phyloP scores from a whole-genome alignment of 2,329 filamentous ascomycete species.

The Chaetomium sp. region DNA sequence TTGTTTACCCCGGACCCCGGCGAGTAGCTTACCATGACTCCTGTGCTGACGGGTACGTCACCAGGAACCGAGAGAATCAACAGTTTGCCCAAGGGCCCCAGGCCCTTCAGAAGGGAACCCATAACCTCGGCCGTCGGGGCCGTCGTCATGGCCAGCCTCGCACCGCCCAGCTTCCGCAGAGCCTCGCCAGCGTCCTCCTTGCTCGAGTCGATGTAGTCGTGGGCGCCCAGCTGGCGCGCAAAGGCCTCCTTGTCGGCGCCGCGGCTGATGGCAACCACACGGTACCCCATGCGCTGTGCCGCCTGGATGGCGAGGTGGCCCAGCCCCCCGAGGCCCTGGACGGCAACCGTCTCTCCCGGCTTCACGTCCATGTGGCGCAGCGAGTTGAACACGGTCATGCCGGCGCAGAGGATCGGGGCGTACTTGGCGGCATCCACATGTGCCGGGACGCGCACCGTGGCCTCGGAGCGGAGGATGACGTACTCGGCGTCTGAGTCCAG shows the following conservation, averaged over 20 bases:
- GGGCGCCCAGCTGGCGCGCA: constrained; percentile 56
- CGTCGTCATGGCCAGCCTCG: constrained; percentile 62
- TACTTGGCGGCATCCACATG: constrained; percentile 47
- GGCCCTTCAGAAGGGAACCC: constrained; percentile 50
- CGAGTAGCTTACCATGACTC: background rate
- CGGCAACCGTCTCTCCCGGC: constrained; percentile 43
- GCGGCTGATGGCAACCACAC: constrained; percentile 58
- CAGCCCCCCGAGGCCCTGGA: constrained; percentile 65
- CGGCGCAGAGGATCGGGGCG: constrained; percentile 55
- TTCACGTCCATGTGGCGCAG: constrained; percentile 43
- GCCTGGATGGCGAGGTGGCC: constrained; percentile 69
- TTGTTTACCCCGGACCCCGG: too few relatives aligned
- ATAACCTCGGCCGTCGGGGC: constrained; percentile 50
- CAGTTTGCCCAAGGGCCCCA: constrained; percentile 59
- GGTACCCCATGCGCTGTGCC: constrained; percentile 64
- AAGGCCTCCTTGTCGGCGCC: constrained; percentile 55
- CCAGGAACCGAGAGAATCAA: constrained; percentile 54
- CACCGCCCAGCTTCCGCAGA: constrained; percentile 59
- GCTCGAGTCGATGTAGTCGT: constrained; percentile 53
- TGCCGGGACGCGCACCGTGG: constrained; percentile 48
- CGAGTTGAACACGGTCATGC: constrained; percentile 50
- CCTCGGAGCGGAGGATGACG: constrained; percentile 55
- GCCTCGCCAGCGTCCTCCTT: constrained; percentile 51
- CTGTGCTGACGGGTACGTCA: background rate
- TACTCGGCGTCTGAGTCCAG: constrained; percentile 51